Evolutionary conservation across 345 rosid genomes (phyloP), one percentile per base, ranked within the genome.

Genomic region (Leavenworthia alabamica): DNA sequence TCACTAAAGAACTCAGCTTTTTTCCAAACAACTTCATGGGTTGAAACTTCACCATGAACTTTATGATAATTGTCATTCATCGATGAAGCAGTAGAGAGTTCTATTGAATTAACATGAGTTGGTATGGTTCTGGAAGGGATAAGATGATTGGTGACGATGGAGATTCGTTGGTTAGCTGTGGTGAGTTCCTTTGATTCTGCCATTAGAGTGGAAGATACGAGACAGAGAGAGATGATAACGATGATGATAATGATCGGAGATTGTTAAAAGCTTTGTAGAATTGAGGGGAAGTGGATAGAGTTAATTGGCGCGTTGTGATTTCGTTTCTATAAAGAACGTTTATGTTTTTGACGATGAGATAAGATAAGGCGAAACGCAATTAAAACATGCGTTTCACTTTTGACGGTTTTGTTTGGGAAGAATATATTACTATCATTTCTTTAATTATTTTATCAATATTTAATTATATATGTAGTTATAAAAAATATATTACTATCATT

Each of bases 41-140:
- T 58, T 17, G 88, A 56, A 22, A 93, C 95, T 68, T 75, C 78
- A 11, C 95, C 98, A 41, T 88, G 95, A 56, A 88, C 77, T 59
- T 84, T 76, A 62, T 84, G 94, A 63, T 84, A 88, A 64, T 68
- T 79, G 62, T 91, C 90, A 63, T 66, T 33, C 88, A 73, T 58
- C 14, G 80, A 77, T 16, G 85, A 75, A 42, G 85, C 72, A 26
- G 8, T 60, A 44, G 58, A 71, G 16, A 82, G 44, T 14, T 45
- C 74, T 29, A 80, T 12, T 22, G 79, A 73, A 15, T 40, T 56
- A 28, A 20, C 28, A 9, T 14, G 56, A n/a, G 16, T 33, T 15
- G 81, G 61, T n/a, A 16, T 32, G 2, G 39, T 1, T 15, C 32
- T 56, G 2, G 42, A 14, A 6, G 81, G 67, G 4, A 37, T 10